Evolutionary conservation across 2,329 filamentous ascomycete genomes (phyloP).

Genomic region (Trichoderma sp.): DNA sequence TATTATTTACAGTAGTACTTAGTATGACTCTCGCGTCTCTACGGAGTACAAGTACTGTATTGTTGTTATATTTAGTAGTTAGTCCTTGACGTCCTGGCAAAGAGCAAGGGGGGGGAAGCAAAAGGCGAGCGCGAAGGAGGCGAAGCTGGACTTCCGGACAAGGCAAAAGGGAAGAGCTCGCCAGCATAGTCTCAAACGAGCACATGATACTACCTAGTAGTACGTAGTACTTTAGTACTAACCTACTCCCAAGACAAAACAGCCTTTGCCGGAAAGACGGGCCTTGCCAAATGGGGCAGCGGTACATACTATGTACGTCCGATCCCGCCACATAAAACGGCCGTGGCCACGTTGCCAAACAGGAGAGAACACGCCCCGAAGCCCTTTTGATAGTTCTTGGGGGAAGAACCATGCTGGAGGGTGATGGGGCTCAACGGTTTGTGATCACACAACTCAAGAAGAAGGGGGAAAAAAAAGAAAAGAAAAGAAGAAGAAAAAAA

Average conservation of each 20-base stretch:
- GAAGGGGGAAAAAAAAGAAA: too few species aligned
- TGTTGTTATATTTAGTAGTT: too few species aligned
- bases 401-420: background rate
- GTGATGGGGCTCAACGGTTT: background rate
- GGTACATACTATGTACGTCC: background rate
- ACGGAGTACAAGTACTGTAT: too few species aligned
- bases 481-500: too few species aligned
- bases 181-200: slow-evolving; percentile 1
- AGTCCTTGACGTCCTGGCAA: too few species aligned
- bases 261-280: background rate
- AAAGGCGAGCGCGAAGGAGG: background rate
- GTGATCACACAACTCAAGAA: background rate
- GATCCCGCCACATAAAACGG: background rate
- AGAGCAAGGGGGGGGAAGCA: background rate
- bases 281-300: background rate
- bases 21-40: too few species aligned
- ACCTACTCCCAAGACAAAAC: background rate
- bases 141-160: background rate
- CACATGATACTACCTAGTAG: too few species aligned
- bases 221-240: too few species aligned
- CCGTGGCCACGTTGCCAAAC: background rate
- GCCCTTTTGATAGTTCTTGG: background rate
- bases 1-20: too few species aligned
- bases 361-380: background rate
- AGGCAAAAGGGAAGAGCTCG: background rate